Conservation (phyloP, 2,329 filamentous ascomycete species). For the Colletotrichum abscissum region DNA sequence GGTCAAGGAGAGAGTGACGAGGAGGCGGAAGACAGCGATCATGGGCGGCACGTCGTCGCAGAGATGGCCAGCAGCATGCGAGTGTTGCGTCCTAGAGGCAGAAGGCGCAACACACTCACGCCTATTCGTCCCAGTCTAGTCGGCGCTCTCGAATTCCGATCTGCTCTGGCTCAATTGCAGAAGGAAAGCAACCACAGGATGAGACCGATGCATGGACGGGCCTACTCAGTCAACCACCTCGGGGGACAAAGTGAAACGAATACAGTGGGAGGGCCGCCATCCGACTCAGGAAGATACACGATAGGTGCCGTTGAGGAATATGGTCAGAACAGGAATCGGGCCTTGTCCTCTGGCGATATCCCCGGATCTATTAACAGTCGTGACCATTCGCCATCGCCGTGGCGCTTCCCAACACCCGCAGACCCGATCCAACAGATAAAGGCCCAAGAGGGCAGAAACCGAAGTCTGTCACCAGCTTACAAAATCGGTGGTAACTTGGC, state of each 20-base stretch:
- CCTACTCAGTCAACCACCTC: constrained; percentile 52
- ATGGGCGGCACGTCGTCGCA: constrained; percentile 76
- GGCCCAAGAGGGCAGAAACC: constrained; percentile 38
- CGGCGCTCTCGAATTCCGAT: constrained; percentile 92
- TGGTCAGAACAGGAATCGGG: constrained; percentile 49
- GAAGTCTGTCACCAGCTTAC: constrained; percentile 46
- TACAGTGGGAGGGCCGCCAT: constrained; percentile 21
- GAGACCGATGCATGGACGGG: constrained; percentile 74
- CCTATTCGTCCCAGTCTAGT: constrained; percentile 94
- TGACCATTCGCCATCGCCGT: constrained; percentile 31
- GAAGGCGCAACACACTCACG: constrained; percentile 78
- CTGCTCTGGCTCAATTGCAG: constrained; percentile 87
- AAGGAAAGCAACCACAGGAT: constrained; percentile 82
- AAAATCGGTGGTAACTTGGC: constrained; percentile 54
- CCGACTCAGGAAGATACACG: constrained; percentile 27
- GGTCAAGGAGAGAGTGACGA: constrained; percentile 47
- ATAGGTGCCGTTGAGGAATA: constrained; percentile 32
- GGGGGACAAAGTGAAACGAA: constrained; percentile 31
- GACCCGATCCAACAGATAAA: constrained; percentile 24
- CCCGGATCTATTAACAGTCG: constrained; percentile 39
- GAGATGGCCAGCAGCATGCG: constrained; percentile 96
- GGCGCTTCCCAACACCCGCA: constrained; percentile 19
- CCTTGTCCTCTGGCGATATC: constrained; percentile 59
- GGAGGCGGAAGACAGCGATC: constrained; percentile 63
- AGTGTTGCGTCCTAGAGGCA: constrained; percentile 74